Conservation (phyloP, 2,329 filamentous ascomycete species). For the Biscogniauxia marginata region DNA sequence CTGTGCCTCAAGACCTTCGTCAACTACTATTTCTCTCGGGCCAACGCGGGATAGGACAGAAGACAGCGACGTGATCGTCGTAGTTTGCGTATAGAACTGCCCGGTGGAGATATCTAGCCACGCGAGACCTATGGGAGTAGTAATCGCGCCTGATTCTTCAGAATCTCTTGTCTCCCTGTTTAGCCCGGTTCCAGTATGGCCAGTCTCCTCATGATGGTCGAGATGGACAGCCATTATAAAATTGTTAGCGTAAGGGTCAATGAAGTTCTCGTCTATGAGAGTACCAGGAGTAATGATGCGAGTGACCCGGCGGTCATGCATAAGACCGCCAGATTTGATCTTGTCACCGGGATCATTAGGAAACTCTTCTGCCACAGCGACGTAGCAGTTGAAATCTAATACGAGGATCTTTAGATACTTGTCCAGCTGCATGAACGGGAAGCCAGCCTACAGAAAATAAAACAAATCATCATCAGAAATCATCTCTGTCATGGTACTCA, state of each 20-base stretch:
- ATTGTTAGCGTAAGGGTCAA: constrained; percentile 91
- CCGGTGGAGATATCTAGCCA: constrained; percentile 97
- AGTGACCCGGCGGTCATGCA: constrained; percentile 82
- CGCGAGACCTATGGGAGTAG: constrained; percentile 62
- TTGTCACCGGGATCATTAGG: constrained; percentile 69
- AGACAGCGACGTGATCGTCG: constrained; percentile 68
- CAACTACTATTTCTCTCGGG: constrained; percentile 81
- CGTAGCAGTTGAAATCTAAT: constrained; percentile 84
- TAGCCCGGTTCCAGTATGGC: constrained; percentile 13
- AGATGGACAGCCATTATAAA: constrained; percentile 82
- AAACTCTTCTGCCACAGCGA: constrained; percentile 93
- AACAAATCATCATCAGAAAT: constrained; percentile 18
- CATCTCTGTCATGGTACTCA: not conserved
- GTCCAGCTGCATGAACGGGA: constrained; percentile 90
- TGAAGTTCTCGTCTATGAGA: constrained; percentile 94
- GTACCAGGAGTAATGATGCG: constrained; percentile 93
- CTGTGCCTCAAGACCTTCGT: constrained; percentile 58
- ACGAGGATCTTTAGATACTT: constrained; percentile 91
- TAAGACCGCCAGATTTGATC: constrained; percentile 71
- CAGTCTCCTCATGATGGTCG: constrained; percentile 16
- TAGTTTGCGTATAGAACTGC: constrained; percentile 83
- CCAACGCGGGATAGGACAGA: constrained; percentile 80
- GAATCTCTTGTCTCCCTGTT: constrained; percentile 7
- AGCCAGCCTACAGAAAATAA: constrained; percentile 65
- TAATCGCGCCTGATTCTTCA: constrained; percentile 9